phyloP scores from a whole-genome alignment of 257 asterid species.

The Paraleonurus japonicus region DNA sequence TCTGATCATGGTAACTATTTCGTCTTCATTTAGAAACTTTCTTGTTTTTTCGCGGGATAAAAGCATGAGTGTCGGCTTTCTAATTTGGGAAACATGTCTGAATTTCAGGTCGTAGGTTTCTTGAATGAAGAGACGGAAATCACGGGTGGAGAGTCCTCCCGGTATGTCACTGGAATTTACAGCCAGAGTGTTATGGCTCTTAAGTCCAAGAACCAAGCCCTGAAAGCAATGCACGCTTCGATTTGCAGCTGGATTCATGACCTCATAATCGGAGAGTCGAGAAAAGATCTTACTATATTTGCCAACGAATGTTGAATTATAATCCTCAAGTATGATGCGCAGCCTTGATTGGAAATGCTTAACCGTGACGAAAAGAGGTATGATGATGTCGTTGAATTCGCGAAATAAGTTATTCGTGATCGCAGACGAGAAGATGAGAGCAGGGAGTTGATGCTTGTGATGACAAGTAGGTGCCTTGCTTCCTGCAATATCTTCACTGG shows the following conservation, averaged over 20 bases:
- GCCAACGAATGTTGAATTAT: slow-evolving; percentile 31
- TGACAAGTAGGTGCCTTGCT: slow-evolving; percentile 33
- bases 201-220: slow-evolving; percentile 47
- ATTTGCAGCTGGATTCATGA: slow-evolving; percentile 36
- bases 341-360: slow-evolving; percentile 39
- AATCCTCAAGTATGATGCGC: slow-evolving; percentile 42
- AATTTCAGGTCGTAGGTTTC: slow-evolving; percentile 30
- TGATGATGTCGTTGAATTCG: slow-evolving; percentile 57
- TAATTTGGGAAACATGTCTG: slow-evolving; percentile 33
- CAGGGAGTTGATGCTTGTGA: slow-evolving; percentile 38
- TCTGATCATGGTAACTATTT: slow-evolving; percentile 39
- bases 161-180: slow-evolving; percentile 39
- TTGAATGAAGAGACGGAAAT: slow-evolving; percentile 38
- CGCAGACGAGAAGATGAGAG: slow-evolving; percentile 50
- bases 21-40: slow-evolving; percentile 49
- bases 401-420: slow-evolving; percentile 50
- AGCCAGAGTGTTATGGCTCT: slow-evolving; percentile 44
- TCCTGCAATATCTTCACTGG: slow-evolving; percentile 37
- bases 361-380: slow-evolving; percentile 57
- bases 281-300: slow-evolving; percentile 38
- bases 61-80: slow-evolving; percentile 33
- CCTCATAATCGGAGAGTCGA: slow-evolving; percentile 31
- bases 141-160: slow-evolving; percentile 36
- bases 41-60: slow-evolving; percentile 44
- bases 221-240: slow-evolving; percentile 52